Evolutionary conservation across 108 stramenopile species (phyloP), one percentile per base, ranked within the genome.

Genomic region (Aurantiochytrium sp.): DNA sequence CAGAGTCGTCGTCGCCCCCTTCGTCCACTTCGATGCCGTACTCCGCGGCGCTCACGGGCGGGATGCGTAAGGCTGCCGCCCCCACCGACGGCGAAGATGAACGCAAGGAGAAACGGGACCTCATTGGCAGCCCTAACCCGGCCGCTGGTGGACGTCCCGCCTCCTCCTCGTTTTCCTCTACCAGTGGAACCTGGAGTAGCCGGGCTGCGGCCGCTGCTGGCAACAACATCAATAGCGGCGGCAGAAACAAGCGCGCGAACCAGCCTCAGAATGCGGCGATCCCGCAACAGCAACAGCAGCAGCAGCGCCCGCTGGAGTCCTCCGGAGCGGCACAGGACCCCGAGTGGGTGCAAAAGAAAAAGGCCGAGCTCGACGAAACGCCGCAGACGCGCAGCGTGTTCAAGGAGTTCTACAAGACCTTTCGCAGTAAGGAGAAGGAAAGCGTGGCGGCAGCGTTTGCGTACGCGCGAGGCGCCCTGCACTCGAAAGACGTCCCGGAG

Each of bases 401-500:
- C 54, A 86, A 86, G 54, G 54, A 86, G 4, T 86, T 86, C 24
- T 55, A 86, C 32, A 53, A 54, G 32, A 54, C n/a, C 30, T 55
- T 86, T 2, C 69, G 69, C 27, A 81, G 41, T 8, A 81, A 81
- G 69, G 69, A 69, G 32, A 52, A 73, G 73, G 68, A 88, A 32
- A 39, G 30, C 50, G 32, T 32, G 32, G 34, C 12, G 0, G 48
- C 24, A 22, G 69, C 87, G 6, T 52, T 81, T 65, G 48, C 39
- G 5, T 48, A 68, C 37, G 89, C 52, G 24, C 4, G 0, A 19
- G 89, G 31, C 17, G 15, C 31, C 4, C 85, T 19, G 4, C n/a
- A 42, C 48, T 86, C 89, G 12, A 41, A 86, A 31, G 85, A 52
- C 37, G 87, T 87, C 15, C 89, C 89, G n/a, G 87, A 89, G 68